Conservation (phyloP, 2,329 filamentous ascomycete genomes). For the Verruconis gallopava region DNA sequence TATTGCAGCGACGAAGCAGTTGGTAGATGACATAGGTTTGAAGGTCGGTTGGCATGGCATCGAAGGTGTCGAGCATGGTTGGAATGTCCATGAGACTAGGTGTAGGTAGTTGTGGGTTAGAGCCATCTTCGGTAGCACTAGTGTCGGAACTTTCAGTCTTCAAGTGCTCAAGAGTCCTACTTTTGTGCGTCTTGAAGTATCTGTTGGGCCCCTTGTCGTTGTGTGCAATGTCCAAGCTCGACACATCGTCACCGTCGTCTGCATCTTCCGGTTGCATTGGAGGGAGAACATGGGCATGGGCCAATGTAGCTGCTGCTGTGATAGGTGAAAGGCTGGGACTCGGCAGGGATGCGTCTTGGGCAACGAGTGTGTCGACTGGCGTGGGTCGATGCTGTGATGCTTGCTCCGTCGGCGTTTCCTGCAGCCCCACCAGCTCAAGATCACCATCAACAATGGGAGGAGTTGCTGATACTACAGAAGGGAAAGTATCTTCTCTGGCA, state of each 20-base stretch:
- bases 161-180: not conserved
- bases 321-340: constrained; percentile 88
- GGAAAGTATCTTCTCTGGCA: not conserved
- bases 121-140: constrained; percentile 15
- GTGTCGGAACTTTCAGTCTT: constrained; percentile 10
- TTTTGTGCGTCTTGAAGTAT: not conserved
- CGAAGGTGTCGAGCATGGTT: constrained; percentile 76
- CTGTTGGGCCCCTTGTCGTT: no score
- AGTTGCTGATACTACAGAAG: constrained; percentile 1
- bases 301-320: constrained; percentile 57
- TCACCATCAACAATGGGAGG: constrained; percentile 66
- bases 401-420: constrained; percentile 17
- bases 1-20: constrained; percentile 73
- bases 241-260: constrained; percentile 22
- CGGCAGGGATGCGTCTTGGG: constrained; percentile 82
- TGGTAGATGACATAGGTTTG: constrained; percentile 97
- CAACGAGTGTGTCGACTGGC: constrained; percentile 54
- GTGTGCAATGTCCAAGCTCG: constrained; percentile 21
- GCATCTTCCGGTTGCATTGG: constrained; percentile 15
- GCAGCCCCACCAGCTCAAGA: constrained; percentile 43
- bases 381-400: constrained; percentile 22
- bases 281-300: constrained; percentile 13
- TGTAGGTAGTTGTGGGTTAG: constrained; percentile 24
- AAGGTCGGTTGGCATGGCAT: constrained; percentile 79
- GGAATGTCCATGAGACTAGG: constrained; percentile 60